These are phyloP conservation scores for Vigna reflexopilosa DNA, from an alignment of 306 rosid species.

Conservation along the genomic window DNA sequence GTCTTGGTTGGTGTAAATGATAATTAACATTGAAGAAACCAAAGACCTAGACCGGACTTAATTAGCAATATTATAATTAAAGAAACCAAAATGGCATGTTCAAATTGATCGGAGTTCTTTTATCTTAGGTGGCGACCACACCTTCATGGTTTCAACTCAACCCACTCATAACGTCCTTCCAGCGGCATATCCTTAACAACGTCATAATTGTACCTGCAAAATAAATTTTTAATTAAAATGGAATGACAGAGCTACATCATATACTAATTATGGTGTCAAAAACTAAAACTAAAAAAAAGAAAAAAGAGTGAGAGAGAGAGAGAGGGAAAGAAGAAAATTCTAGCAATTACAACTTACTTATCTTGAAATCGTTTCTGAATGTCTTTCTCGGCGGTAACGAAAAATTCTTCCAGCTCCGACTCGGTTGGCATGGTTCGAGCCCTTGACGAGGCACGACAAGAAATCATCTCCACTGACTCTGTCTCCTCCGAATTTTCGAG, in stretches of 20 bases:
- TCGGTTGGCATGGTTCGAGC: constrained; percentile 64
- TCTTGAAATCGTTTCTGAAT: constrained; percentile 62
- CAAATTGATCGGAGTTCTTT: constrained; percentile 16
- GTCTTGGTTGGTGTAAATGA: constrained; percentile 15
- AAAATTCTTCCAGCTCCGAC: constrained; percentile 84
- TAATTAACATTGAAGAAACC: constrained; percentile 25
- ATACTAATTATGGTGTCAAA: constrained; percentile 8
- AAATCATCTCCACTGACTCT: constrained; percentile 55
- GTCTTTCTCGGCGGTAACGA: constrained; percentile 69
- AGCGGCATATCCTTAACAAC: constrained; percentile 70
- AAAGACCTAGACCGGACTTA: constrained; percentile 46
- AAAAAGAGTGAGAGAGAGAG: background rate
- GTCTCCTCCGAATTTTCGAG: constrained; percentile 51
- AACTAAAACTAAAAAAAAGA: background rate
- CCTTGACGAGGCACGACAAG: constrained; percentile 44
- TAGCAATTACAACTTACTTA: constrained; percentile 55
- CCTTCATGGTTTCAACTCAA: constrained; percentile 67
- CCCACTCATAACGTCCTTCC: constrained; percentile 96
- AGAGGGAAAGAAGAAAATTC: background rate
- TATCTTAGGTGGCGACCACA: background rate
- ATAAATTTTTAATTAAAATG: background rate
- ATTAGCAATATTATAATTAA: constrained; percentile 34
- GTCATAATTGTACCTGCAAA: constrained; percentile 85
- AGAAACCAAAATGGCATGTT: constrained; percentile 42
- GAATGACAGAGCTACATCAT: background rate